Conservation (phyloP, 73 alveolate genomes). For the Tetrahymena malaccensis region DNA sequence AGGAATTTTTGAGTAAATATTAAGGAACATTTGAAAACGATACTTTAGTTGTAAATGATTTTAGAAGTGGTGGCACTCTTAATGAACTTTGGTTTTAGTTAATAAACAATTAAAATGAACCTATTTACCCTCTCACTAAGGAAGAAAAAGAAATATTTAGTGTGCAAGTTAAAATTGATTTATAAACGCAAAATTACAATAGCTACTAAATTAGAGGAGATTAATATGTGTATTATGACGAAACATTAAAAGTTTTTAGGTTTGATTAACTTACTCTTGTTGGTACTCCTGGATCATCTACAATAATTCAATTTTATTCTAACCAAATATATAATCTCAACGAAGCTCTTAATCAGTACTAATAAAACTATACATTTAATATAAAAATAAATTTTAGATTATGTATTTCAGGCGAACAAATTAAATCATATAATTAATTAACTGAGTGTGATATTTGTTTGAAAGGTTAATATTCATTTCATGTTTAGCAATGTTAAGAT, state of each 20-base stretch:
- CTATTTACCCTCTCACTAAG: neutral
- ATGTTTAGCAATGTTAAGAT: neutral
- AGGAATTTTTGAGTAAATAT: neutral
- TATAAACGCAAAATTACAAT: too few relatives aligned
- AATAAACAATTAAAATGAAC: neutral
- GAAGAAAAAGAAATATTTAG: neutral
- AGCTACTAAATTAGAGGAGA: neutral
- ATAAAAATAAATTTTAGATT: neutral
- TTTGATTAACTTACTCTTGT: neutral
- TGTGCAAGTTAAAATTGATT: neutral
- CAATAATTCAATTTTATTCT: neutral
- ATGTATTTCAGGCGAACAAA: neutral
- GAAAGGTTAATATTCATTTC: neutral
- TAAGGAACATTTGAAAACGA: neutral
- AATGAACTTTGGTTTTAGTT: neutral
- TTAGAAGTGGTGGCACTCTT: neutral
- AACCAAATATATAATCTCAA: neutral
- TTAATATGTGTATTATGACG: neutral
- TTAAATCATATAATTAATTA: neutral
- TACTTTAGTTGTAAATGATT: neutral
- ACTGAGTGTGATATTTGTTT: conserved; percentile 14
- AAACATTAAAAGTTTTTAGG: too few relatives aligned
- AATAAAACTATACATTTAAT: neutral
- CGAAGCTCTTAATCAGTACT: too few relatives aligned
- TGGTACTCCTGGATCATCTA: neutral